phyloP scores from a whole-genome alignment of 1,284 basidiomycete species.

The Bjerkandera adusta region DNA sequence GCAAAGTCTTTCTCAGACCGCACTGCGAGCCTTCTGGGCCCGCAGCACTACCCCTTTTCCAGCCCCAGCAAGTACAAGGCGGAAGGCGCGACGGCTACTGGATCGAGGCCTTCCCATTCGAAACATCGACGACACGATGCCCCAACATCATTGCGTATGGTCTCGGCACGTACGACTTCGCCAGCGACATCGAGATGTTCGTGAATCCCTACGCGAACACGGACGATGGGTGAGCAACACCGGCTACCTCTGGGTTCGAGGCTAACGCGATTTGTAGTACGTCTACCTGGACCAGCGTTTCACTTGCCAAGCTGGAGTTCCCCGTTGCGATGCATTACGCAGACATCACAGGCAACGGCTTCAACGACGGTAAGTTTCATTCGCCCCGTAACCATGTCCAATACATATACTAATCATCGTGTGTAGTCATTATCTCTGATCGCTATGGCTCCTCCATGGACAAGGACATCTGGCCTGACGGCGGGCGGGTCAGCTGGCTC shows the following conservation, averaged over 20 bases:
- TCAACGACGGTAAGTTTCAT: conserved; percentile 26
- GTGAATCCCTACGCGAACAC: conserved; percentile 21
- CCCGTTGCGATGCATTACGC: conserved; percentile 27
- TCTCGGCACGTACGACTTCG: conserved; percentile 21
- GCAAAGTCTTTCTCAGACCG: conserved; percentile 6
- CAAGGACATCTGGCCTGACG: conserved; percentile 21
- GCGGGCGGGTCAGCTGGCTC: conserved; percentile 28
- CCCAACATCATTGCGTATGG: conserved; percentile 30
- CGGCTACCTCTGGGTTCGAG: neutral
- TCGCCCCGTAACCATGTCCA: neutral
- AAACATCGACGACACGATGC: conserved; percentile 9
- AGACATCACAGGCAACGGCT: conserved; percentile 27
- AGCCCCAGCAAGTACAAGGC: conserved; percentile 10
- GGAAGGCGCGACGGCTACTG: conserved; percentile 27
- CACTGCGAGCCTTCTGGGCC: conserved; percentile 7
- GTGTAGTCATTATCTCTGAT: conserved; percentile 29
- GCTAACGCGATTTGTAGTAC: neutral
- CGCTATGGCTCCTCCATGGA: conserved; percentile 29
- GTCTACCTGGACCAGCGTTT: conserved; percentile 17
- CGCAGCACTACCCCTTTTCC: conserved; percentile 10
- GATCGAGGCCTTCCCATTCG: conserved; percentile 28
- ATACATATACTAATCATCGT: neutral
- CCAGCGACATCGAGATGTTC: conserved; percentile 23
- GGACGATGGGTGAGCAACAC: neutral
- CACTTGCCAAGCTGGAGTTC: conserved; percentile 24